Conservation (phyloP, 208 protist species). For the Crithidia thermophila region DNA sequence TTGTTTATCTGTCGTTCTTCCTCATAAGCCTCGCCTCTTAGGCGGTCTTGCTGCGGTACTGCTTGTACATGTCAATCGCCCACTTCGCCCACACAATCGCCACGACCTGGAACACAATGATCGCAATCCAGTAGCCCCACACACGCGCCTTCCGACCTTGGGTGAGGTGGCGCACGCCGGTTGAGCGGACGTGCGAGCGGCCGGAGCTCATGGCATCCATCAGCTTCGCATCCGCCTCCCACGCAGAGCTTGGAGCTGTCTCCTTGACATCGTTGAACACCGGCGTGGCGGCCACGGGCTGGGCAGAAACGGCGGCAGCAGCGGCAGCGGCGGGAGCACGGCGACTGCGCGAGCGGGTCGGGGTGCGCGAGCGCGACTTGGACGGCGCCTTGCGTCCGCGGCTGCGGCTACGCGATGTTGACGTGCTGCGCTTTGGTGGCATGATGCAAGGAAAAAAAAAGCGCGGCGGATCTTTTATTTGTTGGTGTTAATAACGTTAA, state of each 20-base stretch:
- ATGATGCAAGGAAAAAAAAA: no score
- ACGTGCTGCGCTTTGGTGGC: constrained; percentile 31
- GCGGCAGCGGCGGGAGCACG: constrained; percentile 7
- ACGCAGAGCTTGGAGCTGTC: constrained; percentile 11
- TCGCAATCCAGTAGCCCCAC: constrained; percentile 56
- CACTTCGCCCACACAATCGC: constrained; percentile 67
- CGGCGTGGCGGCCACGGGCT: not conserved
- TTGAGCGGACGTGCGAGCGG: constrained; percentile 33
- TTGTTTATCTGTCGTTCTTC: no score
- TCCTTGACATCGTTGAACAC: constrained; percentile 6
- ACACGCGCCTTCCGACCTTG: constrained; percentile 9
- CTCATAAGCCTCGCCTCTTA: no score
- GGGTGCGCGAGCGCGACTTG: constrained; percentile 12
- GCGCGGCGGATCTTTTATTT: not conserved
- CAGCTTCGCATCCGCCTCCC: constrained; percentile 37
- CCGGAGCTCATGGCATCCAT: constrained; percentile 58
- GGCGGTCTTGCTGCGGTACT: constrained; percentile 25
- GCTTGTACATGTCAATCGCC: constrained; percentile 58
- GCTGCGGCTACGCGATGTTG: constrained; percentile 17
- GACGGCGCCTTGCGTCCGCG: constrained; percentile 17
- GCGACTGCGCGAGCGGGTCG: constrained; percentile 19
- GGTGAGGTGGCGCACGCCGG: constrained; percentile 12
- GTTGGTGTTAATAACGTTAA: not conserved
- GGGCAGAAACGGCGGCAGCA: constrained; percentile 8
- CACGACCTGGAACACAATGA: constrained; percentile 64